Base-by-base conservation (phyloP, 2,329 filamentous ascomycete species). In the Sclerotinia glacialis region DNA sequence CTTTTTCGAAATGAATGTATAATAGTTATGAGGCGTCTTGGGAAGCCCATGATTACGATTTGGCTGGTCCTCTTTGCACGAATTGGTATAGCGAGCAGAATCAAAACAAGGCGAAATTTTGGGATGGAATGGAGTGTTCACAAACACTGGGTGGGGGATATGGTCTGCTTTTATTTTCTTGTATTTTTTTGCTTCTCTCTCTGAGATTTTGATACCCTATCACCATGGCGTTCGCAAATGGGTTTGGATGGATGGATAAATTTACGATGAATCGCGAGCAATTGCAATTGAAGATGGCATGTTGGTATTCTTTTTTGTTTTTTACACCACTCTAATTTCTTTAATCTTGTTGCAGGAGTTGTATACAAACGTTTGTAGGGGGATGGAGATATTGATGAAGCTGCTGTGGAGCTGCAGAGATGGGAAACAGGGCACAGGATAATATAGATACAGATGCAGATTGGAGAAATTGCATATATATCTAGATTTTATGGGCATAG, bases 1-100 rank as follows among this genome's bases (percentile, higher is more conserved):
- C 12, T 18, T 58, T 49, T 21, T 60, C 31, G 28, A 18, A 34
- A 37, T 37, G 26, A 14, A 9, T 60, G 58, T 37, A 37, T 26
- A 12, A 37, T 60, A 37, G 6, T 60, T 47, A 37, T 26, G 28
- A 34, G 58, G 44, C 58, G 58, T 60, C 28, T 60, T 37, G 58
- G n/a, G 58, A 5, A 60, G 47, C 28, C 37, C 28, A 60, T 26
- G 44, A 37, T 60, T 37, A 37, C 44, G 12, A 23, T 60, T 58
- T 59, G 42, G 26, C 26, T 59, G 55, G 42, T 16, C 40, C 14
- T 49, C 8, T 59, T 60, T 60, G 28, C 28, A 60, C 28, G 34
- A 34, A 60, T 60, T 47, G n/a, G 58, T 28, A 47, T 60, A 14
- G 14, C 12, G 46, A 47, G 21, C 28, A 47, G 42, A 47, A 59